phyloP scores from a whole-genome alignment of 129 eudicot species.

The Dittrichia graveolens region DNA sequence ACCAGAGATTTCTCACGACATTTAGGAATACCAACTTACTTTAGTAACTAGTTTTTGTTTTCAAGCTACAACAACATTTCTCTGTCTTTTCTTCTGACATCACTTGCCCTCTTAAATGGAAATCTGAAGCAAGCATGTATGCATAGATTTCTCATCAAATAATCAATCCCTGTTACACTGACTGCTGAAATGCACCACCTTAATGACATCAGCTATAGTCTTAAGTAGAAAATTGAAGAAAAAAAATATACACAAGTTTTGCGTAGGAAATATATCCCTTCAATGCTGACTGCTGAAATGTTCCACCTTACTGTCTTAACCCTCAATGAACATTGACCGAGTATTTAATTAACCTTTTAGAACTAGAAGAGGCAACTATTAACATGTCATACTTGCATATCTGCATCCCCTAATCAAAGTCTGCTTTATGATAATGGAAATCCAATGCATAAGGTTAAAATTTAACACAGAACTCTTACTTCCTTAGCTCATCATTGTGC shows the following conservation, averaged over 20 bases:
- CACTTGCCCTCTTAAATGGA: neutral
- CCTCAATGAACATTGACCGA: neutral
- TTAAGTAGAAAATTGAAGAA: neutral
- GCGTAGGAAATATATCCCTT: neutral
- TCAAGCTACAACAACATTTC: neutral
- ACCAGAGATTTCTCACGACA: no score
- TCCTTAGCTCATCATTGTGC: neutral
- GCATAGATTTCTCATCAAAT: neutral
- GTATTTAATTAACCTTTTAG: slow-evolving; percentile 14
- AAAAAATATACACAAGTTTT: neutral
- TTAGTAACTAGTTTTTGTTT: slow-evolving; percentile 1
- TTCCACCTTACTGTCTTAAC: neutral
- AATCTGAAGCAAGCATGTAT: neutral
- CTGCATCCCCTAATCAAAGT: neutral
- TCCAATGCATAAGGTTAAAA: neutral
- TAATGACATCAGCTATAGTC: neutral
- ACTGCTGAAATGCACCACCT: slow-evolving; percentile 1
- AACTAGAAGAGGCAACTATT: neutral
- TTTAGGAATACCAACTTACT: neutral
- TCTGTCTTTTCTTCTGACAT: slow-evolving; percentile 3
- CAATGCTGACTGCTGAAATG: slow-evolving; percentile 4
- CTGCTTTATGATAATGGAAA: neutral
- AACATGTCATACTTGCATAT: no score
- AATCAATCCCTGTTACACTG: neutral
- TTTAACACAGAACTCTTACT: neutral